Percentiles rank a stretch among this genome's conserved stretches.
Evolutionary conservation across 2,329 filamentous ascomycete genomes (phyloP).

Genomic region (Penicillium sclerotiorum): DNA sequence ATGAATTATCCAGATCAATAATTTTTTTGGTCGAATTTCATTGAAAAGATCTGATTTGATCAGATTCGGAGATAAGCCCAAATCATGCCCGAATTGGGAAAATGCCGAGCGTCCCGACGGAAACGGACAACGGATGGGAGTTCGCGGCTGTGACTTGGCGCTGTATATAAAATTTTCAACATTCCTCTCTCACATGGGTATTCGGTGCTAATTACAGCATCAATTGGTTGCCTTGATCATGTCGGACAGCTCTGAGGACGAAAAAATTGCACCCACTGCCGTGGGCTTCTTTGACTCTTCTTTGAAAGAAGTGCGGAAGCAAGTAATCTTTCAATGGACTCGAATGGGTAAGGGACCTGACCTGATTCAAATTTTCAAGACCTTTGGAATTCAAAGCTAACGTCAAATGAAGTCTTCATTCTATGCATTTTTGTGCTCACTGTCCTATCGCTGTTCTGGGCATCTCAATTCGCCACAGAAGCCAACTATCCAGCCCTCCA

Average conservation of each 20-base stretch:
- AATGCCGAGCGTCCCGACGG: constrained; percentile 10
- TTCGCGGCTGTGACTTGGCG: neutral
- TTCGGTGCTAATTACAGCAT: too few species aligned
- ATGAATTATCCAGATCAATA: too few species aligned
- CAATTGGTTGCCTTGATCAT: too few species aligned
- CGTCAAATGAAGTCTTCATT: constrained; percentile 31
- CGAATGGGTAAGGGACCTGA: constrained; percentile 21
- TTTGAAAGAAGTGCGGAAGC: constrained; percentile 23
- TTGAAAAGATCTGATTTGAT: too few species aligned
- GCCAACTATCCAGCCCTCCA: constrained; percentile 52
- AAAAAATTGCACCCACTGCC: constrained; percentile 2
- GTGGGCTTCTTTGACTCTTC: constrained; percentile 34
- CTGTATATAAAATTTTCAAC: too few species aligned
- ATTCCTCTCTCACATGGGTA: too few species aligned
- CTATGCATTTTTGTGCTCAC: constrained; percentile 59
- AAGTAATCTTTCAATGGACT: constrained; percentile 24
- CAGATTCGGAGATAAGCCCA: constrained; percentile 10
- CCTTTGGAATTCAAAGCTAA: neutral
- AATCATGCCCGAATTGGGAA: constrained; percentile 6
- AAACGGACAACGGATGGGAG: constrained; percentile 7
- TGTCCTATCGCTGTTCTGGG: constrained; percentile 65
- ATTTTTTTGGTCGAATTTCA: too few species aligned
- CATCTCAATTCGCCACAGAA: constrained; percentile 55
- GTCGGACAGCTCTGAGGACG: neutral
- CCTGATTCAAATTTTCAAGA: neutral